phyloP scores from a whole-genome alignment of 2,329 filamentous ascomycete genomes.

The Colletotrichum sp. region DNA sequence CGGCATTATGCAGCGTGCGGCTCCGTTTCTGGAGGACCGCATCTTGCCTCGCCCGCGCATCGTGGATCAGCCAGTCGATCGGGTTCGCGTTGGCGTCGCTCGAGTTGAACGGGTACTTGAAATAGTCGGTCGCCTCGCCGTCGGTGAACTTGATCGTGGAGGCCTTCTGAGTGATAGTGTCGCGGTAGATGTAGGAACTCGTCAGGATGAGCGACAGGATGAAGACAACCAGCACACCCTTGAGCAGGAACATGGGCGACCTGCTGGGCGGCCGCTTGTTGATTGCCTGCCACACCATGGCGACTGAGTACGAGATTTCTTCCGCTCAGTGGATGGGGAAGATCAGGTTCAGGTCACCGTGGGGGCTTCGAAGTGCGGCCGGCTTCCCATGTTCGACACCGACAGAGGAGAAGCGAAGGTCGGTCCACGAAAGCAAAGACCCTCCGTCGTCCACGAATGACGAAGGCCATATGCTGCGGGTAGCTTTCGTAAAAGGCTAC shows the following conservation, averaged over 20 bases:
- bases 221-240: slow-evolving; percentile 6
- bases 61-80: slow-evolving; percentile 54
- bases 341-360: background rate
- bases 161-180: slow-evolving; percentile 10
- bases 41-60: slow-evolving; percentile 49
- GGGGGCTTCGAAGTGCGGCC: background rate
- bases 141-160: slow-evolving; percentile 17
- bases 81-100: slow-evolving; percentile 43
- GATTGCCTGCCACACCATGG: slow-evolving; percentile 17
- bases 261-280: background rate
- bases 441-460: background rate
- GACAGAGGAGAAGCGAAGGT: background rate
- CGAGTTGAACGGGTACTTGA: slow-evolving; percentile 20
- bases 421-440: background rate
- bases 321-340: background rate
- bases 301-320: background rate
- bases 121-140: slow-evolving; percentile 21
- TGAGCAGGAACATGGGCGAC: slow-evolving; percentile 12
- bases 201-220: slow-evolving; percentile 11
- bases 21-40: slow-evolving; percentile 49
- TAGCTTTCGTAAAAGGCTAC: background rate
- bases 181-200: slow-evolving; percentile 22
- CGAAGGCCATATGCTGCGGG: background rate
- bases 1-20: slow-evolving; percentile 53
- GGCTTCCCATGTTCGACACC: slow-evolving; percentile 1